Percentiles rank a stretch among this genome's conserved stretches.
These are phyloP conservation scores for Epithemia pelagica DNA, from an alignment of 108 stramenopile species.

Conservation along the genomic window DNA sequence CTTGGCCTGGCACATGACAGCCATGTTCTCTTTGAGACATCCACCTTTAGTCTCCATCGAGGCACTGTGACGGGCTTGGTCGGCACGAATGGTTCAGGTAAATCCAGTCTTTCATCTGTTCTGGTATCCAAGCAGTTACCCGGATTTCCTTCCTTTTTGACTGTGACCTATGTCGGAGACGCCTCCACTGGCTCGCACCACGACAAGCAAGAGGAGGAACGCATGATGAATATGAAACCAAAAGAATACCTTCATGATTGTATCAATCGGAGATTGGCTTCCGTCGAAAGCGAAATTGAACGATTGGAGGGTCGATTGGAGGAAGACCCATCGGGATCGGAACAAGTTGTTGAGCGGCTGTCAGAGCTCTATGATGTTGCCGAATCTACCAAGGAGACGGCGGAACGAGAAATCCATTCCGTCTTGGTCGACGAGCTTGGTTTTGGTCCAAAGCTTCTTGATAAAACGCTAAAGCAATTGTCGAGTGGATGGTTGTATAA, in stretches of 20 bases:
- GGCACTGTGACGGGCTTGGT: conserved; percentile 33
- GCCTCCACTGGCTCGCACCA: neutral
- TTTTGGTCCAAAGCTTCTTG: conserved; percentile 14
- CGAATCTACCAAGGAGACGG: conserved; percentile 13
- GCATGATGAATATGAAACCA: neutral
- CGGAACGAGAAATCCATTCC: conserved; percentile 16
- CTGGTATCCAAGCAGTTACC: conserved; percentile 5
- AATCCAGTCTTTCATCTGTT: conserved; percentile 25
- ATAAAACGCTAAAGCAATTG: conserved; percentile 23
- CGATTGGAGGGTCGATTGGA: conserved; percentile 8
- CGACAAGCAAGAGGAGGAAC: neutral
- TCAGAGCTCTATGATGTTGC: conserved; percentile 28
- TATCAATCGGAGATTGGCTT: conserved; percentile 4
- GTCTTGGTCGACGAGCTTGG: conserved; percentile 27
- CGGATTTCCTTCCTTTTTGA: conserved; percentile 24
- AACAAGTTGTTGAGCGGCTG: conserved; percentile 20
- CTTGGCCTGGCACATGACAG: neutral
- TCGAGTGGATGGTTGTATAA: conserved; percentile 65
- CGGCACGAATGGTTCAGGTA: conserved; percentile 38
- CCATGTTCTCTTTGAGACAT: conserved; percentile 13
- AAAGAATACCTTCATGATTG: conserved; percentile 2
- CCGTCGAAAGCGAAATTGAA: conserved; percentile 1
- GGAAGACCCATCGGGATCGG: conserved; percentile 6
- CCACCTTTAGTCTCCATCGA: conserved; percentile 15
- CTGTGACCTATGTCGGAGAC: conserved; percentile 18